Evolutionary conservation across 1,284 basidiomycete species (phyloP), one percentile per base, ranked within the genome.

Genomic region (Puccinia triticina): DNA sequence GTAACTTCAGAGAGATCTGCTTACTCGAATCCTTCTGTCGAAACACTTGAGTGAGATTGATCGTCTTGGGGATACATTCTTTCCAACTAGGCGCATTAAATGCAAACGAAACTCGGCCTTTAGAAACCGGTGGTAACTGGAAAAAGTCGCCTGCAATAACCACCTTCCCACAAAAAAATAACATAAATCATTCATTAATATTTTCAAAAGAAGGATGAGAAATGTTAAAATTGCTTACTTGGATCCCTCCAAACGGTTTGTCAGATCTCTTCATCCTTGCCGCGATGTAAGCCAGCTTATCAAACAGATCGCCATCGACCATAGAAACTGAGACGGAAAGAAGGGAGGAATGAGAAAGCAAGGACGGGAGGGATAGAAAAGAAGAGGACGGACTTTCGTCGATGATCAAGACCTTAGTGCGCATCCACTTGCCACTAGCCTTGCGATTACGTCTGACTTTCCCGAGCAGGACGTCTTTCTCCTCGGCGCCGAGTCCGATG

Each of bases 101-200:
- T 2, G 93, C 93, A 86, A 97, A 98, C 83, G 86, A 89, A 14
- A 89, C 79, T 46, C 86, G 85, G 0, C 86, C 86, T 12, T 88
- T 86, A 82, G 88, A 86, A 5, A 99, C 95, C 0, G 97, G 97
- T 0, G 97, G 97, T 8, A 99, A 89, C 87, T 99, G 96, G 88
- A 94, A 98, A 88, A 98, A 99, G 86, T 99, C 96, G 32, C 96
- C 96, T 0, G 94, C 96, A 21, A 97, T 90, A 83, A 96, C 91
- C 83, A 99, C 88, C 92, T 96, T 91, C n/a, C n/a, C n/a, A n/a
- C n/a, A 7, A 12, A 57, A n/a, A 40, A 71, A 34, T 53, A 72
- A 8, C 14, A 46, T 72, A 2, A 40, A 23, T 40, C 5, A 37
- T 40, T 10, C 5, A 40, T 37, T 18, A 37, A 67, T 40, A 18